Evolutionary conservation across 1,284 basidiomycete genomes (phyloP), one percentile per base, ranked within the genome.

Genomic region (Phlebopus sp.): DNA sequence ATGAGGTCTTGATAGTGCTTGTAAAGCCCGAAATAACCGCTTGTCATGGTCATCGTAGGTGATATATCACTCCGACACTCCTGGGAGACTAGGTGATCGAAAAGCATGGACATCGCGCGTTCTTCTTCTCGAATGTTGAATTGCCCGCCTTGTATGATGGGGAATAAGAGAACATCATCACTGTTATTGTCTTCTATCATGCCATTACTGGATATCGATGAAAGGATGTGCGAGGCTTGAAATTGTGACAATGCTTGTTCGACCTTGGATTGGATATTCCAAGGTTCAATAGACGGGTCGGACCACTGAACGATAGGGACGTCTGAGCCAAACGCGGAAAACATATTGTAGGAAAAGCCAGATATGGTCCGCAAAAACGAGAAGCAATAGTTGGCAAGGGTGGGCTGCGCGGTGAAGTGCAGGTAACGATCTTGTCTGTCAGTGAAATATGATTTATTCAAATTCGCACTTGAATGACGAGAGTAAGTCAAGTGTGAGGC

Each of bases 361-460:
- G 83, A 79, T 27, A 88, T 78, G 1, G 81, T 74, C 35, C 80
- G 71, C 30, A 97, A 74, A 53, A 97, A 90, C 18, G 84, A 81
- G 53, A 82, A 78, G 54, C 96, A 91, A 63, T 98, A 99, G 47
- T 88, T 77, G 0, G 92, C 81, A 2, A 98, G 69, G 1, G 65
- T 59, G 0, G 78, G 71, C 53, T 93, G 83, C 1, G 71, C 67
- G 1, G 66, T 64, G 60, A 99, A 84, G 49, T 85, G 81, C 15
- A 99, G 69, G 67, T 99, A 99, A 19, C 96, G 86, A 68, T 99
- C 96, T 71, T 96, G 91, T 15, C 96, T 83, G 59, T 98, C 82
- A 1, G 92, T 90, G 58, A 99, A 99, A 68, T 99, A 99, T 23
- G 94, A 92, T 45, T 80, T 77, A 59, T 90, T 95, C 39, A 99